Conservation (phyloP, 1,284 basidiomycete species). For the Violaceomyces palustris region DNA sequence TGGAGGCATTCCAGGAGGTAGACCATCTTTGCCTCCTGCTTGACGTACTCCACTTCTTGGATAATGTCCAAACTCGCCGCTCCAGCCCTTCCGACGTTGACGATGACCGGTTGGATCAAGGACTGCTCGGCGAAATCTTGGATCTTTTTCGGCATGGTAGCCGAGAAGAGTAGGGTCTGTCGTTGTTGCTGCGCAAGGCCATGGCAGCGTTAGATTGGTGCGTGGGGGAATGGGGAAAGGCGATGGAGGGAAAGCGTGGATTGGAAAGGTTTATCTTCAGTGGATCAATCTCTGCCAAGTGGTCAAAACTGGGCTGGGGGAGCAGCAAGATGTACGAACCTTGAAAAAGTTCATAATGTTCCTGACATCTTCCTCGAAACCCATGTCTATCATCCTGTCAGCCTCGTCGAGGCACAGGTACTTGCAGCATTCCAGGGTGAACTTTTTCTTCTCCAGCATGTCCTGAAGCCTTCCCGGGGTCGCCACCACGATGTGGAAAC, state of each 20-base stretch:
- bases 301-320: neutral
- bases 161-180: conserved; percentile 93
- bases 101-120: conserved; percentile 82
- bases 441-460: conserved; percentile 77
- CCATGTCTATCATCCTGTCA: conserved; percentile 97
- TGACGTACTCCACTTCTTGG: conserved; percentile 97
- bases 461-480: conserved; percentile 56
- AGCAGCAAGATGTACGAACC: no score
- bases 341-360: conserved; percentile 99
- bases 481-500: conserved; percentile 94
- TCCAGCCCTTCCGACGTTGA: conserved; percentile 96
- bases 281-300: neutral
- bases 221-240: no score
- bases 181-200: no score
- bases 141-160: conserved; percentile 98
- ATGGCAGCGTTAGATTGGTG: neutral
- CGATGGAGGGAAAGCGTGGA: neutral
- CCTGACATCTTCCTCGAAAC: conserved; percentile 96
- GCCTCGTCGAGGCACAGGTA: conserved; percentile 98
- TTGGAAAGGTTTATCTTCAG: no score
- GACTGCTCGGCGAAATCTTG: conserved; percentile 97
- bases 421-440: conserved; percentile 73
- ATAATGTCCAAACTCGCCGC: conserved; percentile 95
- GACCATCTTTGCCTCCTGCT: conserved; percentile 99
- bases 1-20: conserved; percentile 95